Evolutionary conservation across 1,284 basidiomycete species (phyloP).

Genomic region (Cryptococcus hybrid): DNA sequence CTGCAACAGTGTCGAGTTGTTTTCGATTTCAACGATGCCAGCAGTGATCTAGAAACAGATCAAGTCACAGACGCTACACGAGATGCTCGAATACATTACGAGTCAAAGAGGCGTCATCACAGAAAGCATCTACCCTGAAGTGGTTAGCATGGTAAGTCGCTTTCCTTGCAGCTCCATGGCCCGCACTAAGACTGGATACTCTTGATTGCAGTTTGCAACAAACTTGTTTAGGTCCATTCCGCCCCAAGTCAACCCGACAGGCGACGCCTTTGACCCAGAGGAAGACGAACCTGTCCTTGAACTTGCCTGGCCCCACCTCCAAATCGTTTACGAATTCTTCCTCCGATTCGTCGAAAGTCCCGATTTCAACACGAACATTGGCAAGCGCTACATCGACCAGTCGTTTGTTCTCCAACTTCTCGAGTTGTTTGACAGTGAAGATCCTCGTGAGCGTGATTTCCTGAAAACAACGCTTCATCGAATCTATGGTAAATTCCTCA

Average conservation of each 20-base stretch:
- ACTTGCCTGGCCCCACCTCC: conserved; percentile 98
- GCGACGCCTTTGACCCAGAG: conserved; percentile 98
- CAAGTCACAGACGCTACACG: conserved; percentile 95
- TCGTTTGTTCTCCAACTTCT: conserved; percentile 93
- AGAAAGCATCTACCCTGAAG: conserved; percentile 97
- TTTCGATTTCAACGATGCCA: conserved; percentile 99
- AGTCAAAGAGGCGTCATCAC: conserved; percentile 95
- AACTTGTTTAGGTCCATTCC: conserved; percentile 99
- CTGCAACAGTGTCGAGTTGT: conserved; percentile 93
- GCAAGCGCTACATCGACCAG: conserved; percentile 98
- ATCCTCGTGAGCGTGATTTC: conserved; percentile 98
- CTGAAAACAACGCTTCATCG: conserved; percentile 98
- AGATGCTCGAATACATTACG: conserved; percentile 99
- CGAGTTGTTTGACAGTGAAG: conserved; percentile 98
- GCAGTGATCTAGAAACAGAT: conserved; percentile 96
- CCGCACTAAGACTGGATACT: neutral
- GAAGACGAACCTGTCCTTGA: conserved; percentile 99
- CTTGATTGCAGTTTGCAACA: conserved; percentile 70
- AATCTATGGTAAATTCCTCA: conserved; percentile 99
- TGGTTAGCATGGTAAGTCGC: conserved; percentile 86
- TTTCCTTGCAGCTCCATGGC: neutral
- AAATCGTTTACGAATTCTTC: conserved; percentile 99
- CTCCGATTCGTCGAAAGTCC: conserved; percentile 97
- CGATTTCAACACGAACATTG: conserved; percentile 97
- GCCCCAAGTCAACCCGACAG: conserved; percentile 95